Evolutionary conservation across 805 yeast genomes (phyloP), one percentile per base, ranked within the genome.

Genomic region (Soucietia sequanensis): DNA sequence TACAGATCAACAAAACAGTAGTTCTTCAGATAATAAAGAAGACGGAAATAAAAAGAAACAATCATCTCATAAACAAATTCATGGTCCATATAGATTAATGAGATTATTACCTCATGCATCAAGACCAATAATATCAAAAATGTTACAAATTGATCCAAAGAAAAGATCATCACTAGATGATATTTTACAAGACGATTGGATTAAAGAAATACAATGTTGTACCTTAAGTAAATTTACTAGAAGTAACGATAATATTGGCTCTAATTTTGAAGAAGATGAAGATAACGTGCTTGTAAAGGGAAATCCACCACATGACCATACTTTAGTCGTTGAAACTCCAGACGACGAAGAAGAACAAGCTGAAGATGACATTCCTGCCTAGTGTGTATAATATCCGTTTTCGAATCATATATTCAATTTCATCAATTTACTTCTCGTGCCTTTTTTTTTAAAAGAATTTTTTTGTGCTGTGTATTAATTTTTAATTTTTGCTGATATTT

Each of bases 41-140:
- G 49, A 52, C 24, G 48, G 41, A 5, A 38, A 37, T 11, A 46
- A 54, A 33, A 64, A 64, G 41, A 68, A 71, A 44, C 47, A 65
- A 23, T 30, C 58, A n/a, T 46, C 48, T 20, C 72, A 67, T 47
- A 77, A 76, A 46, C 81, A 79, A 42, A 78, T 84, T 16, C 89
- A 84, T 50, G 95, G 95, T 5, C 91, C 93, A 8, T 85, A 85
- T 60, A 69, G 95, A 54, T 64, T 85, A 44, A 77, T 85, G 81
- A 75, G 95, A 60, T 63, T 85, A 33, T 61, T 85, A 23, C 95
- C 95, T 4, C 95, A 85, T 56, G 89, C 91, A 6, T 68, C 93
- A 11, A 73, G 95, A 58, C 93, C 91, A 9, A 66, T 85, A 8
- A 68, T 85, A 20, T 80, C 84, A 16, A 70, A 62, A 39, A 83